phyloP scores from a whole-genome alignment of 2,329 filamentous ascomycete genomes.

The Colletotrichum liriopes region DNA sequence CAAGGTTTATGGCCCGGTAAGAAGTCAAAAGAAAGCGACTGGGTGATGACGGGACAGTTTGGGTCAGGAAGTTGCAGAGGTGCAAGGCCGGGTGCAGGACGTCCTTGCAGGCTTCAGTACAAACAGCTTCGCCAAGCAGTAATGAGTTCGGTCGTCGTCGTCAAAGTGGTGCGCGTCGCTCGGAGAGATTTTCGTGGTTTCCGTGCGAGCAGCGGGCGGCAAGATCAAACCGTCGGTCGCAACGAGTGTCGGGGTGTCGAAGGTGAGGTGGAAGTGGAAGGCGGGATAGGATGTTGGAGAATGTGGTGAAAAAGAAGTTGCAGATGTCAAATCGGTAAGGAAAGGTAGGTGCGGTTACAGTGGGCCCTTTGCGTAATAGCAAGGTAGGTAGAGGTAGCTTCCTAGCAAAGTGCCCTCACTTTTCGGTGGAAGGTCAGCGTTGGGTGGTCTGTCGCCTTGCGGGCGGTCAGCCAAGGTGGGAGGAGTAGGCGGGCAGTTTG shows the following conservation, averaged over 20 bases:
- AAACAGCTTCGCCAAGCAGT: slow-evolving; percentile 52
- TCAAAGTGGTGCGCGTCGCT: slow-evolving; percentile 21
- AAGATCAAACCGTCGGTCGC: slow-evolving; percentile 30
- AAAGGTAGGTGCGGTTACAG: slow-evolving; percentile 44
- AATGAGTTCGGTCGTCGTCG: background rate
- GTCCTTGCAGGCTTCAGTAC: slow-evolving; percentile 47
- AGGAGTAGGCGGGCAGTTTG: slow-evolving; percentile 12
- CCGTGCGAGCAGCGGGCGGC: slow-evolving; percentile 17
- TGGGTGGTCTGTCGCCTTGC: slow-evolving; percentile 12
- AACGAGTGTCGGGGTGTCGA: slow-evolving; percentile 34
- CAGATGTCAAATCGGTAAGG: slow-evolving; percentile 43
- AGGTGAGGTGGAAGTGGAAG: slow-evolving; percentile 17
- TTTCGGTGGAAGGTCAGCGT: slow-evolving; percentile 10
- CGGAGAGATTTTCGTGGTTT: background rate
- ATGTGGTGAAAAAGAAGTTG: slow-evolving; percentile 43
- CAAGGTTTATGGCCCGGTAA: background rate
- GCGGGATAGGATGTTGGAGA: slow-evolving; percentile 39
- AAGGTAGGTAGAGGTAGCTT: slow-evolving; percentile 41
- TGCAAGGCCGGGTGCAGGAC: slow-evolving; percentile 60
- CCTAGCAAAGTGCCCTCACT: slow-evolving; percentile 18
- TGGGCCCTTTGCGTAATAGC: slow-evolving; percentile 44
- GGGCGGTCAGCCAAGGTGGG: slow-evolving; percentile 20
- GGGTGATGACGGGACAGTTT: slow-evolving; percentile 34
- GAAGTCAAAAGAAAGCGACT: slow-evolving; percentile 17
- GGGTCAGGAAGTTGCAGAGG: slow-evolving; percentile 44